phyloP scores from a whole-genome alignment of 2,329 filamentous ascomycete species.

The Aspergillus sp. region DNA sequence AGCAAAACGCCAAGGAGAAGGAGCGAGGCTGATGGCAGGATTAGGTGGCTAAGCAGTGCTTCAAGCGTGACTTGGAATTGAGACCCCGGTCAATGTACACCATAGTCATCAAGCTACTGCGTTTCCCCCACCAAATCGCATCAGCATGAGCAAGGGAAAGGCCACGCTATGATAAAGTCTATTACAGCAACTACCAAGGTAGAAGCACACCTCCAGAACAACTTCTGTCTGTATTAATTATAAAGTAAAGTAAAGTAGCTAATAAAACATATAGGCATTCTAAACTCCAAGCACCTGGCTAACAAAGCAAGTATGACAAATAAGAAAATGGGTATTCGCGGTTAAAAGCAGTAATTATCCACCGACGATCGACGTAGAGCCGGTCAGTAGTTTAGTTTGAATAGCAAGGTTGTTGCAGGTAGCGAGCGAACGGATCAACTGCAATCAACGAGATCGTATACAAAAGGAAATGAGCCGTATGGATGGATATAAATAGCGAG shows the following conservation, averaged over 20 bases:
- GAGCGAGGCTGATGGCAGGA: too few species aligned
- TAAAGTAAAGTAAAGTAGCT: not conserved
- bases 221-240: not conserved
- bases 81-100: too few species aligned
- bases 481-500: too few species aligned
- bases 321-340: not conserved
- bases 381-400: not conserved
- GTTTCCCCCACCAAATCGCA: too few species aligned
- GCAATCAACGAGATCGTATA: not conserved
- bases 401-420: not conserved
- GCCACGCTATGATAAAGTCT: too few species aligned
- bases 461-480: too few species aligned
- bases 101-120: too few species aligned
- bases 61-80: too few species aligned
- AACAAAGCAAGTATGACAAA: not conserved
- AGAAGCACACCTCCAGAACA: not conserved
- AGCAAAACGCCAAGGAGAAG: too few species aligned
- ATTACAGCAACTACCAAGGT: too few species aligned
- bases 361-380: not conserved
- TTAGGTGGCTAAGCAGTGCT: too few species aligned
- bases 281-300: conserved; percentile 3
- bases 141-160: too few species aligned
- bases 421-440: not conserved
- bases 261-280: not conserved
- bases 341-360: not conserved